phyloP scores from a whole-genome alignment of 495 filamentous ascomycete genomes.

The Neurospora sp. region DNA sequence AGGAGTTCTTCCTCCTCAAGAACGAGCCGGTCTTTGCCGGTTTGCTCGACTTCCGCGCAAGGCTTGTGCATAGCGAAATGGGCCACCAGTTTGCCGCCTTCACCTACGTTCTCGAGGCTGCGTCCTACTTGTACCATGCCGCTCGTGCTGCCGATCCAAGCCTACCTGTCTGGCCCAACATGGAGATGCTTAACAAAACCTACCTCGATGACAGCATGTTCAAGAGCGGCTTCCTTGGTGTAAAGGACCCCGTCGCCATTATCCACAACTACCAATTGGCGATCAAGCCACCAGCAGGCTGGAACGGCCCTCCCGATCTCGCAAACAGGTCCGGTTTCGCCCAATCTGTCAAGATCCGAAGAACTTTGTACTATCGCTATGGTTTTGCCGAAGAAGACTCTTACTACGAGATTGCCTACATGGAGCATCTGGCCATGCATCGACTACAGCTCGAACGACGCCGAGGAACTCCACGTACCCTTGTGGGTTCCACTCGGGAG shows the following conservation, averaged over 20 bases:
- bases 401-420: slow-evolving; percentile 1
- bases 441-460: neutral
- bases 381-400: neutral
- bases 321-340: neutral
- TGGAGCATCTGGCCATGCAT: slow-evolving; percentile 2
- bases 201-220: slow-evolving; percentile 7
- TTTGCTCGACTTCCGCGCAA: slow-evolving; percentile 18
- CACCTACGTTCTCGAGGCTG: slow-evolving; percentile 8
- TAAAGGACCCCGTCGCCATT: slow-evolving; percentile 1
- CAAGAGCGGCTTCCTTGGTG: neutral
- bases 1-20: slow-evolving; percentile 11
- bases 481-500: neutral
- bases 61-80: slow-evolving; percentile 15
- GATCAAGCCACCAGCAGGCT: neutral
- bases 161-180: slow-evolving; percentile 2
- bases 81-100: slow-evolving; percentile 11
- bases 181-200: neutral
- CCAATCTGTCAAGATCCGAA: neutral
- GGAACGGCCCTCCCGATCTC: neutral
- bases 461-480: neutral
- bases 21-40: slow-evolving; percentile 19
- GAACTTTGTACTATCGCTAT: slow-evolving; percentile 4
- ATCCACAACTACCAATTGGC: slow-evolving; percentile 1
- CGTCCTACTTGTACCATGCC: slow-evolving; percentile 10
- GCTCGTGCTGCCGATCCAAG: slow-evolving; percentile 3